Evolutionary conservation across 2,329 filamentous ascomycete genomes (phyloP), one percentile per base, ranked within the genome.

Genomic region (Exophiala calicioides): DNA sequence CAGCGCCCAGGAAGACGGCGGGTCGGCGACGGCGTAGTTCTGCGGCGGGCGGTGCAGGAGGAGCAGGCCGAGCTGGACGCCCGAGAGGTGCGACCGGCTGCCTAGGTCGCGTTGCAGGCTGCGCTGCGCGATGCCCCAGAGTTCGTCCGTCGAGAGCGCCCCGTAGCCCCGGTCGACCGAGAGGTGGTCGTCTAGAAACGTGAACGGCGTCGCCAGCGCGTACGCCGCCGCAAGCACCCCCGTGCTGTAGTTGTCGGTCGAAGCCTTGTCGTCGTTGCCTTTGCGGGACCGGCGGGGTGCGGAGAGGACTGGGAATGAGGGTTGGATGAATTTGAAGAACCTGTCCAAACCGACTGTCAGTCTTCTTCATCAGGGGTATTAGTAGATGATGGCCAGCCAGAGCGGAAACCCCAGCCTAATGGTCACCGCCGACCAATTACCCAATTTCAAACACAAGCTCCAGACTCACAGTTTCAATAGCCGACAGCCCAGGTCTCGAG

Each of bases 91-190:
- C 26, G 44, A 40, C 35, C 34, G 39, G n/a, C n/a, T n/a, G 18
- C 36, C 35, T 27, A 32, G 34, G 36, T 47, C 36, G 7, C 44
- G 34, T 13, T 47, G 34, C 34, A 47, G 34, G 24, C 44, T 24
- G n/a, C 44, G 44, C 27, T 48, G 45, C 21, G 45, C 39, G 13
- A 48, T 48, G n/a, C 45, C 38, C 45, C 45, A 48, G 13, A 48
- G 33, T 18, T 48, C 32, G 18, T 48, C 45, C 36, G 45, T 42
- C 23, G 45, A 32, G 21, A 33, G 45, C 13, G 38, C 37, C 23
- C 36, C 30, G 33, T 48, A 48, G 10, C 45, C 45, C 34, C 38
- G 27, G 31, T 36, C 37, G 16, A 48, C 45, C n/a, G 30, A 42
- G 21, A 48, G 45, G 31, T 48, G 30, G 21, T 48, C 45, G 30